Conservation (phyloP, 1,139 yeast species). For the Eremothecium coryli region DNA sequence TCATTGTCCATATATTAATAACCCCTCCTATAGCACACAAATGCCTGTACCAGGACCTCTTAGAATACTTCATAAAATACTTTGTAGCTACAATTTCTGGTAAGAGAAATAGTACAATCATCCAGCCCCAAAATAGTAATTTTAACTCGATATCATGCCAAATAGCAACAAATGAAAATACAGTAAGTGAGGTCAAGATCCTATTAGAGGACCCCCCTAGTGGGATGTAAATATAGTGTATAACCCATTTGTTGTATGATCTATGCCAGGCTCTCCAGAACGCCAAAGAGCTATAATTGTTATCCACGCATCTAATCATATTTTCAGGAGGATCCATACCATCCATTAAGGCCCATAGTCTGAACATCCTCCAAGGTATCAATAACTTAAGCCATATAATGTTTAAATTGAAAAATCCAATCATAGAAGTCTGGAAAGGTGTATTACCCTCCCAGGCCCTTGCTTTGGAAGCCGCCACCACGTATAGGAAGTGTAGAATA, state of each 20-base stretch:
- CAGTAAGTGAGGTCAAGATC: constrained; percentile 67
- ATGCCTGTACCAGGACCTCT: constrained; percentile 66
- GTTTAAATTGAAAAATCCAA: constrained; percentile 81
- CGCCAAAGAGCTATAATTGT: constrained; percentile 83
- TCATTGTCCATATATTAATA: constrained; percentile 92
- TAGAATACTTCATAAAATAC: constrained; percentile 34
- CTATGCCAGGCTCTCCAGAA: constrained; percentile 99
- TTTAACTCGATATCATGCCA: constrained; percentile 96
- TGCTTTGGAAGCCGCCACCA: constrained; percentile 78
- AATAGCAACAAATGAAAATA: constrained; percentile 92
- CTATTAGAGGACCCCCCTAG: constrained; percentile 72
- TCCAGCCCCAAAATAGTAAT: constrained; percentile 92
- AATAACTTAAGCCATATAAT: constrained; percentile 86
- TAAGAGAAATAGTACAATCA: constrained; percentile 73
- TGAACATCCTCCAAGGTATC: constrained; percentile 92
- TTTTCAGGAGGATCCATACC: constrained; percentile 96
- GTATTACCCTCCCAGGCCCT: constrained; percentile 86
- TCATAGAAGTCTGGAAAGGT: constrained; percentile 91
- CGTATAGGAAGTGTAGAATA: constrained; percentile 77
- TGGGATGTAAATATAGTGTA: constrained; percentile 76
- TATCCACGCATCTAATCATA: constrained; percentile 93
- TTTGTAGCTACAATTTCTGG: constrained; percentile 72
- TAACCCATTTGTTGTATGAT: constrained; percentile 82
- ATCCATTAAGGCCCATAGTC: constrained; percentile 86
- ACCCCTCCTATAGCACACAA: constrained; percentile 84